phyloP scores from a whole-genome alignment of 1,139 yeast genomes.

The Tardiomyces blankii region DNA sequence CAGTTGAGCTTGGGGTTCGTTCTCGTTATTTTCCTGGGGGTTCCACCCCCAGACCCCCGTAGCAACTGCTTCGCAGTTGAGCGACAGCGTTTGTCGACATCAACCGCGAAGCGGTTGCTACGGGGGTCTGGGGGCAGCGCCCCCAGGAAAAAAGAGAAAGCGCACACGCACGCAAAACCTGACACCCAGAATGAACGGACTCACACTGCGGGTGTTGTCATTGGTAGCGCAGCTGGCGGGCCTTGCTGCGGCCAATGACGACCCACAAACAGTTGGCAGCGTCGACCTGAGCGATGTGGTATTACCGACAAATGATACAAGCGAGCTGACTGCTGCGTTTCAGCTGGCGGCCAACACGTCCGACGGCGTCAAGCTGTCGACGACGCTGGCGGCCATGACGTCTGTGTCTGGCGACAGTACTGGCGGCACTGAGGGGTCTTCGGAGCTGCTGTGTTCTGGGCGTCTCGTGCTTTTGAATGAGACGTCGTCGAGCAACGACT shows the following conservation, averaged over 20 bases:
- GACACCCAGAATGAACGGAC: too few relatives aligned
- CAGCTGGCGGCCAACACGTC: not conserved
- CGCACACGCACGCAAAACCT: too few relatives aligned
- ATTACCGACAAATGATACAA: constrained; percentile 11
- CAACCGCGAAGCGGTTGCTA: too few relatives aligned
- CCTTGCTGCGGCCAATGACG: not conserved
- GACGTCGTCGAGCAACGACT: not conserved
- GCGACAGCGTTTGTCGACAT: too few relatives aligned
- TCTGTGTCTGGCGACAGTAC: not conserved
- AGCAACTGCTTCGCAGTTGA: too few relatives aligned
- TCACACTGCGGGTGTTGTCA: too few relatives aligned
- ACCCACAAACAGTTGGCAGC: constrained; percentile 9
- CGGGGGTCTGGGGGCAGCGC: too few relatives aligned
- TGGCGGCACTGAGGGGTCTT: not conserved
- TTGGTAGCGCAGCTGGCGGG: not conserved
- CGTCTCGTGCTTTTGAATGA: not conserved
- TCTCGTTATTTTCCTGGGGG: too few relatives aligned
- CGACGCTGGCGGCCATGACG: not conserved
- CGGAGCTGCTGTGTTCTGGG: not conserved
- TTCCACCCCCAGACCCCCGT: too few relatives aligned
- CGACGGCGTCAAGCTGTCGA: not conserved
- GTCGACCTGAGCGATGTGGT: constrained; percentile 11
- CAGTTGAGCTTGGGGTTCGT: too few relatives aligned
- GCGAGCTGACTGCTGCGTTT: not conserved
- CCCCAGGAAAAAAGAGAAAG: too few relatives aligned